Percentiles rank a stretch among this genome's conserved stretches.
Conservation (phyloP, 2,329 filamentous ascomycete species). For the Cordyceps cateniannulata region DNA sequence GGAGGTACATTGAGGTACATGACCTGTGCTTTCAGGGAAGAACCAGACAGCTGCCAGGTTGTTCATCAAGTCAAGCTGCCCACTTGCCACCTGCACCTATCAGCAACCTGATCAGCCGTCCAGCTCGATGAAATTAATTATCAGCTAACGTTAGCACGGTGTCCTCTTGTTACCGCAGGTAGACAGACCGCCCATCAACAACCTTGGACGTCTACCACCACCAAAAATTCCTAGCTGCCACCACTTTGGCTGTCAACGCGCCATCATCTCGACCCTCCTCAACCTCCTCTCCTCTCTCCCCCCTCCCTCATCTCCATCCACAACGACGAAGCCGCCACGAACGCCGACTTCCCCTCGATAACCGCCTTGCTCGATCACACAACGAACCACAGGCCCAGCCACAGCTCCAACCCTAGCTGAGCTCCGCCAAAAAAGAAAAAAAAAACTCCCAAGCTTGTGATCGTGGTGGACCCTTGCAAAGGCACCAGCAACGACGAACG, state of each 20-base stretch:
- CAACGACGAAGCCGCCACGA: neutral
- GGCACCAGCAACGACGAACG: slow-evolving; percentile 3
- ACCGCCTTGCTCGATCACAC: neutral
- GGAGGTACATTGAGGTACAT: neutral
- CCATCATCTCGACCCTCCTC: neutral
- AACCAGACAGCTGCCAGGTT: neutral
- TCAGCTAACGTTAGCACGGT: neutral
- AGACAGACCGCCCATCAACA: neutral
- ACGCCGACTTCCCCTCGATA: neutral
- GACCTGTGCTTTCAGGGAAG: neutral
- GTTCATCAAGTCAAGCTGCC: neutral
- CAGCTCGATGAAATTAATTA: neutral
- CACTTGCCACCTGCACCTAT: neutral
- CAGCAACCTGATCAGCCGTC: neutral
- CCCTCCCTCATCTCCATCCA: neutral
- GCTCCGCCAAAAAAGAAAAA: slow-evolving; percentile 6
- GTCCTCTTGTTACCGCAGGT: slow-evolving; percentile 1
- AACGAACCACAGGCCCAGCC: neutral
- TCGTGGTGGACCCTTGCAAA: slow-evolving; percentile 7
- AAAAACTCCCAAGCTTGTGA: slow-evolving; percentile 7
- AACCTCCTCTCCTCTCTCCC: neutral
- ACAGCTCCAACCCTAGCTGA: neutral
- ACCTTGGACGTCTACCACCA: neutral
- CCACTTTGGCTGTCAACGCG: neutral
- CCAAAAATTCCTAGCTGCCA: neutral